Percentiles rank a stretch among this genome's conserved stretches.
Conservation (phyloP, 352 stramenopile genomes). For the Phytophthora foliorum region DNA sequence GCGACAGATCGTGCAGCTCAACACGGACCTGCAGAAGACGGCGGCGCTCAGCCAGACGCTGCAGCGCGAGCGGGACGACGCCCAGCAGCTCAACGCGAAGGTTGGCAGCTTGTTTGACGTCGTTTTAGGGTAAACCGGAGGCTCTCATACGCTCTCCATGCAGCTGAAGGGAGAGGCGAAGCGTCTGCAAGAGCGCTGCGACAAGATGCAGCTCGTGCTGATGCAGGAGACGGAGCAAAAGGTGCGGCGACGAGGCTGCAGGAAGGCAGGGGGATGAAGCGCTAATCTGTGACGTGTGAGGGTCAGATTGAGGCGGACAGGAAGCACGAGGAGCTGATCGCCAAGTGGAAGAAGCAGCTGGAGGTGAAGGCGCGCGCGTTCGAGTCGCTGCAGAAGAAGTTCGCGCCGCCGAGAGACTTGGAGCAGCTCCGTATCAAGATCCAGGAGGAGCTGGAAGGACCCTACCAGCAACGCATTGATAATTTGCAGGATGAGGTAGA, state of each 20-base stretch:
- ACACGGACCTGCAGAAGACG: conserved; percentile 87
- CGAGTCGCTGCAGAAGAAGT: conserved; percentile 85
- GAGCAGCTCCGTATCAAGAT: conserved; percentile 87
- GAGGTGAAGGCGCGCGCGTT: conserved; percentile 86
- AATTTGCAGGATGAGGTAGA: conserved; percentile 78
- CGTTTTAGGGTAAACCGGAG: neutral
- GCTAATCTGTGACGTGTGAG: neutral
- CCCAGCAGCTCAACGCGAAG: conserved; percentile 72
- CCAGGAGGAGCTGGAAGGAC: conserved; percentile 83
- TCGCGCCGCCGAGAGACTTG: conserved; percentile 82
- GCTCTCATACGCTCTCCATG: neutral
- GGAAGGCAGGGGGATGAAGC: neutral
- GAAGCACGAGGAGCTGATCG: conserved; percentile 85
- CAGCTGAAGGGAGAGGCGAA: conserved; percentile 76
- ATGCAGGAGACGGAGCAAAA: conserved; percentile 89
- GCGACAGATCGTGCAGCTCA: conserved; percentile 87
- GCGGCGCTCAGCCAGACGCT: conserved; percentile 82
- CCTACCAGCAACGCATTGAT: conserved; percentile 74
- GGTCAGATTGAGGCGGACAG: conserved; percentile 83
- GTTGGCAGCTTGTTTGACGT: conserved; percentile 19
- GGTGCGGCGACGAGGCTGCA: conserved; percentile 27
- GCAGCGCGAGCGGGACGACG: conserved; percentile 77
- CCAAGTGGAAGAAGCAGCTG: conserved; percentile 88
- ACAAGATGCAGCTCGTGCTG: conserved; percentile 83
- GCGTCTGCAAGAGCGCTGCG: conserved; percentile 76